Evolutionary conservation across 2,329 filamentous ascomycete genomes (phyloP).

Genomic region (Aspergillus ruber): DNA sequence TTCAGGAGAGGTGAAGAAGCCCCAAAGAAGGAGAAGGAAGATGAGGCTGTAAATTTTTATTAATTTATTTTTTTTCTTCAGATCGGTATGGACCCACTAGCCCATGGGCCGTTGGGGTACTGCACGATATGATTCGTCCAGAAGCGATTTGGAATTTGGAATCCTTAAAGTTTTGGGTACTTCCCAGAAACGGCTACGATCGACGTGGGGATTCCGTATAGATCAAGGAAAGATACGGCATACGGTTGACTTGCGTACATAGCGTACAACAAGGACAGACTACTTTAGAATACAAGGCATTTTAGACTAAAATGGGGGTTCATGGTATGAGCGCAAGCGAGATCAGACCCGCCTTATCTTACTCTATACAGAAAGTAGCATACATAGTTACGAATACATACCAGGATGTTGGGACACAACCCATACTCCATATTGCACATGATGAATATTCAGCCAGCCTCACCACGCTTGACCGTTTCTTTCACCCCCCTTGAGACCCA

Average conservation of each 20-base stretch:
- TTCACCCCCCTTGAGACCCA: not conserved
- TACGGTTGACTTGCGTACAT: too few relatives aligned
- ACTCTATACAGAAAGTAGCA: not conserved
- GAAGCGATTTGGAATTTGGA: constrained; percentile 15
- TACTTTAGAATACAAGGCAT: too few relatives aligned
- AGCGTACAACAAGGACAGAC: too few relatives aligned
- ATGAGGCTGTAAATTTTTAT: not conserved
- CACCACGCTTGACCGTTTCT: not conserved
- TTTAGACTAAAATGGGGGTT: too few relatives aligned
- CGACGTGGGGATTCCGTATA: constrained; percentile 3
- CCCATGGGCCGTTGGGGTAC: constrained; percentile 16
- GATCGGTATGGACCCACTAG: constrained; percentile 5
- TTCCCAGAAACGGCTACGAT: constrained; percentile 11
- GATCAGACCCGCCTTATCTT: too few relatives aligned
- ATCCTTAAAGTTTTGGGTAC: constrained; percentile 14
- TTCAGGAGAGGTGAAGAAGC: not conserved
- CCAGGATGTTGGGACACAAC: too few relatives aligned
- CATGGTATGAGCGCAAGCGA: too few relatives aligned
- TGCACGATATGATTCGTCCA: constrained; percentile 14
- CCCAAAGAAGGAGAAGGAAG: not conserved
- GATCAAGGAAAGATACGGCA: not conserved
- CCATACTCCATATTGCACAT: too few relatives aligned
- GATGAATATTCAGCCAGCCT: too few relatives aligned
- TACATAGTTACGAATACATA: not conserved
- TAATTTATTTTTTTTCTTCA: not conserved